Evolutionary conservation across 805 yeast species (phyloP).

Genomic region (Cyberlindnera meyerae): DNA sequence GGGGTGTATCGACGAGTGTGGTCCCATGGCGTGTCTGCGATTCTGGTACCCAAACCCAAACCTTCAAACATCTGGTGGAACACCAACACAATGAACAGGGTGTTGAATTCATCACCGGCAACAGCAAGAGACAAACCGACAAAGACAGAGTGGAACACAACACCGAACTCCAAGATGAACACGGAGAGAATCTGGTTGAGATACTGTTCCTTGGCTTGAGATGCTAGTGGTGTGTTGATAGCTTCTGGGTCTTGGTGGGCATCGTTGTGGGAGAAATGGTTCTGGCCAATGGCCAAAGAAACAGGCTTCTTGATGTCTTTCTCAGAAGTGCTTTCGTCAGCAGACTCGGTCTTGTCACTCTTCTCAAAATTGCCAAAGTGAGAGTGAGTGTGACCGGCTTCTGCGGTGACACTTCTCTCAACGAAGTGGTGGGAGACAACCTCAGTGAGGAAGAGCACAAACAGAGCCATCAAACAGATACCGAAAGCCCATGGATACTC

Average conservation of each 20-base stretch:
- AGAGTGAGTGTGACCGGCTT: slow-evolving; percentile 41
- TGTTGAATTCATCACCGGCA: slow-evolving; percentile 69
- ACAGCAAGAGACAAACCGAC: slow-evolving; percentile 76
- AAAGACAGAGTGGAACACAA: slow-evolving; percentile 78
- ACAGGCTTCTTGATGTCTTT: slow-evolving; percentile 7
- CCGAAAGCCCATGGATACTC: slow-evolving; percentile 56
- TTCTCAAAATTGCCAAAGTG: slow-evolving; percentile 43
- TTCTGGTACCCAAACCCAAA: slow-evolving; percentile 75
- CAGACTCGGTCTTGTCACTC: slow-evolving; percentile 7
- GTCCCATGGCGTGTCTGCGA: slow-evolving; percentile 45
- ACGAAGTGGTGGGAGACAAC: slow-evolving; percentile 41
- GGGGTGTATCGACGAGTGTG: slow-evolving; percentile 43
- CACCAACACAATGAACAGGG: slow-evolving; percentile 63
- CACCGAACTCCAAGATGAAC: slow-evolving; percentile 69
- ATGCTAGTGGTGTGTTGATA: slow-evolving; percentile 32
- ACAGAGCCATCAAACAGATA: slow-evolving; percentile 43
- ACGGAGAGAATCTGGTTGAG: slow-evolving; percentile 52
- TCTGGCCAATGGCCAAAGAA: slow-evolving; percentile 27
- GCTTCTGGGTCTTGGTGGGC: slow-evolving; percentile 42
- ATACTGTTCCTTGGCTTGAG: slow-evolving; percentile 40
- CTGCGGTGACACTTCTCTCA: slow-evolving; percentile 27
- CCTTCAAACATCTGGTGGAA: slow-evolving; percentile 86
- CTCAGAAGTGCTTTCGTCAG: neutral
- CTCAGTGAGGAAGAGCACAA: slow-evolving; percentile 44
- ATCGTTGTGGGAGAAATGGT: slow-evolving; percentile 40